These are phyloP conservation scores for Phoma sp. DNA, from an alignment of 2,329 filamentous ascomycete species.

Conservation along the genomic window DNA sequence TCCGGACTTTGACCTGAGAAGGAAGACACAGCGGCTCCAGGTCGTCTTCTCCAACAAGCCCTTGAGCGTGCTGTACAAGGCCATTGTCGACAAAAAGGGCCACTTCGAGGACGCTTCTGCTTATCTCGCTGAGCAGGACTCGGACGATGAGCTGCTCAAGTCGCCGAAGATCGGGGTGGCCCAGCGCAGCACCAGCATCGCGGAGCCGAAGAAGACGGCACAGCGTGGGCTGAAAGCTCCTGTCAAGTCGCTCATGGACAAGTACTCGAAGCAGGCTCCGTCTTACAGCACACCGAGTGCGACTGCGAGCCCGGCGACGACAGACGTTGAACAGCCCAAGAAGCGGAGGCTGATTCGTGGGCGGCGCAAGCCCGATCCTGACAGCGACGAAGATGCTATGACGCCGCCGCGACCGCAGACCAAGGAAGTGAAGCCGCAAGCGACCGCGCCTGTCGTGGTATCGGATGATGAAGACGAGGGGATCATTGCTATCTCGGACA, in stretches of 20 bases:
- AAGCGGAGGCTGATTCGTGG: constrained; percentile 59
- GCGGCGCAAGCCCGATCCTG: constrained; percentile 45
- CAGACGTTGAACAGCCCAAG: constrained; percentile 28
- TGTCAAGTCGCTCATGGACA: constrained; percentile 63
- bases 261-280: constrained; percentile 50
- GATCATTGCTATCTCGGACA: constrained; percentile 45
- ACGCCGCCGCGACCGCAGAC: constrained; percentile 28
- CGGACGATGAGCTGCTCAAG: constrained; percentile 45
- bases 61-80: constrained; percentile 57
- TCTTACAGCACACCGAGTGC: constrained; percentile 23
- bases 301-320: constrained; percentile 18
- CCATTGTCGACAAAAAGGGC: constrained; percentile 58
- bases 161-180: constrained; percentile 33
- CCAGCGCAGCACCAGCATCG: constrained; percentile 18
- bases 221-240: constrained; percentile 63
- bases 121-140: constrained; percentile 29
- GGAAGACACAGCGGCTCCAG: constrained; percentile 61
- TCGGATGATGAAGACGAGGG: constrained; percentile 44
- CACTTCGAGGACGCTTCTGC: constrained; percentile 61
- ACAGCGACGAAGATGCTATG: constrained; percentile 29
- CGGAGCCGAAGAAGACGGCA: constrained; percentile 54
- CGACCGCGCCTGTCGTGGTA: constrained; percentile 22
- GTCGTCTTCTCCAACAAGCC: constrained; percentile 56
- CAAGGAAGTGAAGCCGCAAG: constrained; percentile 13
- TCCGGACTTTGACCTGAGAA: constrained; percentile 55